A percentile compares a stretch with the other conserved stretches of the same genome.
Conservation (phyloP, 2,329 filamentous ascomycete genomes). For the Arachnomyces sp. region DNA sequence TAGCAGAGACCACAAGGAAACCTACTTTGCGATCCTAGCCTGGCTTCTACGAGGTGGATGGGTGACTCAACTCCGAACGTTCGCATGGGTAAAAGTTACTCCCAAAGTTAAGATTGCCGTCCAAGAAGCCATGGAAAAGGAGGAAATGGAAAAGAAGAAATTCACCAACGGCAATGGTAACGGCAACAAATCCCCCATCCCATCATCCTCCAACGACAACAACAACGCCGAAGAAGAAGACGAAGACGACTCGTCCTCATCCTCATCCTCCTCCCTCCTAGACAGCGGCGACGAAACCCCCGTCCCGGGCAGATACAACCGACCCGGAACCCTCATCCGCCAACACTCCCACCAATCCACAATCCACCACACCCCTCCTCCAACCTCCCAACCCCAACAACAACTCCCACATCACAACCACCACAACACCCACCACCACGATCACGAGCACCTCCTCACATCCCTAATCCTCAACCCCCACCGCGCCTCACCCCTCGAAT, state of each 20-base stretch:
- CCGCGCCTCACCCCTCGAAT: constrained; percentile 69
- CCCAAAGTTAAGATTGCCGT: constrained; percentile 77
- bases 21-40: constrained; percentile 83
- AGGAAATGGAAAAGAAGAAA: constrained; percentile 42
- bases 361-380: background rate
- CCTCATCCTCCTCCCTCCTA: constrained; percentile 27
- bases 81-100: constrained; percentile 79
- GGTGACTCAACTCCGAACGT: constrained; percentile 88
- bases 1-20: constrained; percentile 75
- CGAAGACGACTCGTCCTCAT: constrained; percentile 28
- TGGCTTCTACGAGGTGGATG: constrained; percentile 90
- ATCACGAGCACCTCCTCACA: constrained; percentile 10
- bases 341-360: background rate
- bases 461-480: constrained; percentile 71
- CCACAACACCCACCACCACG: constrained; percentile 18
- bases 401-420: constrained; percentile 24
- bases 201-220: constrained; percentile 5
- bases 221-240: constrained; percentile 13
- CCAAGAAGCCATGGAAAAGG: constrained; percentile 60
- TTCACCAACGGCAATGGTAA: constrained; percentile 2
- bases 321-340: background rate
- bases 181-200: constrained; percentile 3
- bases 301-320: constrained; percentile 22
- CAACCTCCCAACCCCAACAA: too few species aligned
- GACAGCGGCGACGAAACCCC: constrained; percentile 31